Percentiles rank a stretch among this genome's conserved stretches.
phyloP scores from a whole-genome alignment of 306 rosid genomes.

The Sechiopsis laciniata region DNA sequence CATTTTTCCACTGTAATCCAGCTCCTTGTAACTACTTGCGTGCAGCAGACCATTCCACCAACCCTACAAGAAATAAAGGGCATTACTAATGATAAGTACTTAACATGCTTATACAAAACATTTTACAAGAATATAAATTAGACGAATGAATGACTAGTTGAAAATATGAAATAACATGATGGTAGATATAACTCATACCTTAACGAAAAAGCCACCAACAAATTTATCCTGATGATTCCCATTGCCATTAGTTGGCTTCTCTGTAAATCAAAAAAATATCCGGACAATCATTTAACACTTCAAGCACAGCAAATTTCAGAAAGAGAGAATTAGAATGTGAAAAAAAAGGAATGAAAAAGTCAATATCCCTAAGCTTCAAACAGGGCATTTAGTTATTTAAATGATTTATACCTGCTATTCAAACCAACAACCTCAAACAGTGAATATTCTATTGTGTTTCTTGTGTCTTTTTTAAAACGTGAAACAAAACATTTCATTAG shows the following conservation, averaged over 20 bases:
- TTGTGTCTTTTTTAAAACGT: background rate
- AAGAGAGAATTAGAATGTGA: background rate
- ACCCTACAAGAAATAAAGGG: constrained; percentile 46
- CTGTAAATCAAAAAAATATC: constrained; percentile 40
- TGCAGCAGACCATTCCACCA: constrained; percentile 94
- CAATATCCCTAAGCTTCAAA: background rate
- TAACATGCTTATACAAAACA: background rate
- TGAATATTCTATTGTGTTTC: background rate
- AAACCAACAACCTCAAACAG: background rate
- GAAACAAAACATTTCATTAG: too few relatives aligned
- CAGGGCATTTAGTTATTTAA: background rate
- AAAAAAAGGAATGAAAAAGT: background rate
- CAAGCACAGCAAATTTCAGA: background rate
- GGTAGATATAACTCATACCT: constrained; percentile 39
- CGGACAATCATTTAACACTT: constrained; percentile 8
- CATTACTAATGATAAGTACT: constrained; percentile 16
- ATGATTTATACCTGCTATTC: background rate
- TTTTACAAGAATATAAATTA: too few relatives aligned
- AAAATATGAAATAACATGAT: background rate
- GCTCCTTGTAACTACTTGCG: constrained; percentile 64
- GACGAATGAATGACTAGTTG: background rate
- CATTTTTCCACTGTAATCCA: constrained; percentile 90
- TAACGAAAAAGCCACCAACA: constrained; percentile 45
- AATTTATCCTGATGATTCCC: constrained; percentile 47
- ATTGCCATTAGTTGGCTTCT: constrained; percentile 47